Percentiles rank a stretch among this genome's conserved stretches.
Conservation (phyloP, 208 protist species). For the Leishmania aethiopica region DNA sequence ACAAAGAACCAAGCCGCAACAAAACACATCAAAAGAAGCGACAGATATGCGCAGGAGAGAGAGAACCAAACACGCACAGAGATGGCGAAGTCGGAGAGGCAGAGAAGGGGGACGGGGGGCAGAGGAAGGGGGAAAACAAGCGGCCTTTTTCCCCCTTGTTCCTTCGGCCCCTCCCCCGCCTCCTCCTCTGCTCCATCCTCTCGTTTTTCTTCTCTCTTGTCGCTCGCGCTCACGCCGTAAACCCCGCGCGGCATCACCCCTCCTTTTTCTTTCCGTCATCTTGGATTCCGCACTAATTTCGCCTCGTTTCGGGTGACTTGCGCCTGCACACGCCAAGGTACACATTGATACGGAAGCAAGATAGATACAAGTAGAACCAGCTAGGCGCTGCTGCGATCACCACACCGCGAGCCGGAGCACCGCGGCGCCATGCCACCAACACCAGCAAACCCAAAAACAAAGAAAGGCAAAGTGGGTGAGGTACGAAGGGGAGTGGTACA, state of each 20-base stretch:
- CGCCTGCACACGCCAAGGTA: conserved; percentile 10
- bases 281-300: not conserved
- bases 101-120: not conserved
- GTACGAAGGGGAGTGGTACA: not conserved
- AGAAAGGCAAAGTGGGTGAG: conserved; percentile 1
- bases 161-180: not conserved
- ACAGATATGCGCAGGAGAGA: not conserved
- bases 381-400: conserved; percentile 4
- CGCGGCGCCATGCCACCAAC: not conserved
- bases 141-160: not conserved
- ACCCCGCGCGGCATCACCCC: not conserved
- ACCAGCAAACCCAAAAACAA: not conserved
- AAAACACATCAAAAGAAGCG: conserved; percentile 1
- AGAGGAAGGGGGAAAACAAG: not conserved
- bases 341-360: not conserved
- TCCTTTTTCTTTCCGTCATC: not conserved
- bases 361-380: not conserved
- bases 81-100: conserved; percentile 1
- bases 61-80: not conserved
- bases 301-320: not conserved
- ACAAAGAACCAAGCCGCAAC: not conserved
- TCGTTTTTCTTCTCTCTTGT: conserved; percentile 3
- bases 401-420: not conserved
- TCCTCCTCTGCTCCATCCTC: not conserved
- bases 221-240: not conserved